A percentile compares a stretch with the other conserved stretches of the same genome.
Evolutionary conservation across 495 filamentous ascomycete genomes (phyloP).

Genomic region (Trichoderma gamsii): DNA sequence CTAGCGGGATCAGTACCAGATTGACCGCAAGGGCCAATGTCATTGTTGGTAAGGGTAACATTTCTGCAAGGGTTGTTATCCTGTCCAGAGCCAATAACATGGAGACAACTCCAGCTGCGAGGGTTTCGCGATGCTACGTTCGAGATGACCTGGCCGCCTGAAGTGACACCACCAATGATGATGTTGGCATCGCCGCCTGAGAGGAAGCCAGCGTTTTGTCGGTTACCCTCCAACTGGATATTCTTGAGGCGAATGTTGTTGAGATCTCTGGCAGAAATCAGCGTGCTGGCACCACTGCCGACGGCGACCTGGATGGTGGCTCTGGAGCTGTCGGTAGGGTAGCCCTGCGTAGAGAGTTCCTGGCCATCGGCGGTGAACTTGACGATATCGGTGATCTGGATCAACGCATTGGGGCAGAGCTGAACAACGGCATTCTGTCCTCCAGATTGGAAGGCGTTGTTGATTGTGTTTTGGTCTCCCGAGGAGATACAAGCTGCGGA

Average conservation of each 20-base stretch:
- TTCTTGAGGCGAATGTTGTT: conserved; percentile 18
- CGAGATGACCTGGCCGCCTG: conserved; percentile 17
- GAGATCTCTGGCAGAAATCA: conserved; percentile 16
- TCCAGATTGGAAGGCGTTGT: conserved; percentile 16
- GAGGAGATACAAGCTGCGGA: conserved; percentile 19
- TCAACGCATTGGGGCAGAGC: conserved; percentile 18
- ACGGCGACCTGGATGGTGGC: conserved; percentile 1
- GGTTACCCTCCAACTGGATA: conserved; percentile 21
- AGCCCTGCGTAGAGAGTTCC: conserved; percentile 22
- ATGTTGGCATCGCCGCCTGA: not conserved
- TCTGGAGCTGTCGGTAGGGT: conserved; percentile 18
- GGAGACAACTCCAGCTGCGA: conserved; percentile 22
- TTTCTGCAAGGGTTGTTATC: conserved; percentile 20
- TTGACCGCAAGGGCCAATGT: conserved; percentile 22
- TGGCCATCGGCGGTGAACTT: conserved; percentile 22
- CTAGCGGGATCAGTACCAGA: conserved; percentile 16
- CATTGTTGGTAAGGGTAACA: conserved; percentile 21
- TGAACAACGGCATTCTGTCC: conserved; percentile 19
- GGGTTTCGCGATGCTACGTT: conserved; percentile 20
- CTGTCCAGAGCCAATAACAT: conserved; percentile 19
- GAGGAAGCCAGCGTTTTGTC: conserved; percentile 15
- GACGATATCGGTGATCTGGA: conserved; percentile 19
- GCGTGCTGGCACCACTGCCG: conserved; percentile 18
- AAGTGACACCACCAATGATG: not conserved
- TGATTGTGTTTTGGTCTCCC: conserved; percentile 21